Evolutionary conservation across 306 rosid species (phyloP).

Genomic region (Biancaea sappan): DNA sequence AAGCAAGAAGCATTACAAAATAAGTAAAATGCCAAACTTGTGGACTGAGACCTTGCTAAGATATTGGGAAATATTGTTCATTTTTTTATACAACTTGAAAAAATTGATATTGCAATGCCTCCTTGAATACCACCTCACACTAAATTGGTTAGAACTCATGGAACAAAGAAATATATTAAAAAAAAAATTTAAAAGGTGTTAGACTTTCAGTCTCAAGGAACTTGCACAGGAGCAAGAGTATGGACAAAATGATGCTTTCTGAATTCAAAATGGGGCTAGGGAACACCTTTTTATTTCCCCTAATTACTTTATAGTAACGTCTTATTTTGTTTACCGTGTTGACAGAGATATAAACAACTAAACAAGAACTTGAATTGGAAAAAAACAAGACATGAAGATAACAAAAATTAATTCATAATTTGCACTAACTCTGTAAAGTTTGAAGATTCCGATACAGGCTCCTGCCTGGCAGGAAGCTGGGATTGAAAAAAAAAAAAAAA

Average conservation of each 20-base stretch:
- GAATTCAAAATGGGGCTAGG: not conserved
- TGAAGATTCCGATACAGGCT: conserved; percentile 81
- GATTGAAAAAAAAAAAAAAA: conserved; percentile 33
- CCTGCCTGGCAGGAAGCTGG: conserved; percentile 92
- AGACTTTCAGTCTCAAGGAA: not conserved
- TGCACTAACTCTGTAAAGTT: conserved; percentile 97
- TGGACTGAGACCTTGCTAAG: not conserved
- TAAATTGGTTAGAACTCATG: not conserved
- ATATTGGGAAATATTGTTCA: not conserved
- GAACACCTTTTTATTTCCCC: not conserved
- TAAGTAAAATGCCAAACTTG: not conserved
- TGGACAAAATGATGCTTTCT: not conserved
- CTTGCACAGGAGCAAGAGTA: conserved; percentile 8
- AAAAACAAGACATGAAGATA: conserved; percentile 2
- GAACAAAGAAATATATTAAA: not conserved
- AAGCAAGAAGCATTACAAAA: conserved; percentile 25
- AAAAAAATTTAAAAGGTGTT: no score
- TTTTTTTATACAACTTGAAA: not conserved
- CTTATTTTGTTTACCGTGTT: not conserved
- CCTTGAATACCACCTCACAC: not conserved
- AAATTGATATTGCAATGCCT: not conserved
- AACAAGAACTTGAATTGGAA: not conserved
- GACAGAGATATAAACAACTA: conserved; percentile 8
- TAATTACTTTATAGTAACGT: not conserved
- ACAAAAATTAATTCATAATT: conserved; percentile 68